Evolutionary conservation across 208 protist species (phyloP).

Genomic region (Leishmania arabica): DNA sequence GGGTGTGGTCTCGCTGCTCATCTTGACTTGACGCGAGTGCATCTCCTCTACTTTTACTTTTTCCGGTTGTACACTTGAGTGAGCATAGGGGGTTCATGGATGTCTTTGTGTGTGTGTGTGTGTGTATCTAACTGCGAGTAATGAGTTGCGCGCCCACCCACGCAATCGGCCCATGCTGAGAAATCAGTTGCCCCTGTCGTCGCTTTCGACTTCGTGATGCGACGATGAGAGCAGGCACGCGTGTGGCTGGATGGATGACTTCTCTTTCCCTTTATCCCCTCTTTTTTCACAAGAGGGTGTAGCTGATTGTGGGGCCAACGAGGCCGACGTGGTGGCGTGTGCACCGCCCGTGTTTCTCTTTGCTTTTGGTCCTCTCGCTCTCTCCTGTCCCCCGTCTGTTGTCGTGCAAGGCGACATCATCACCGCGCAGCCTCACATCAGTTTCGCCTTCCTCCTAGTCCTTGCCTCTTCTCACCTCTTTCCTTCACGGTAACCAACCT

Average conservation of each 20-base stretch:
- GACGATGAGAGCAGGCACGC: not conserved
- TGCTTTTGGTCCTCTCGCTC: conserved; percentile 2
- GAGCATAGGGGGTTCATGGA: not conserved
- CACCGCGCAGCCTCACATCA: not conserved
- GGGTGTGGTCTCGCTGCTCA: not conserved
- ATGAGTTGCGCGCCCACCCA: not conserved
- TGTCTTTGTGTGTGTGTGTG: not conserved
- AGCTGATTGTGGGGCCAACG: not conserved
- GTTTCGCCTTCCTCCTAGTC: too few relatives aligned
- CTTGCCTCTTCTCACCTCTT: not conserved
- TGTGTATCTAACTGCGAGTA: conserved; percentile 1
- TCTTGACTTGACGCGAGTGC: not conserved
- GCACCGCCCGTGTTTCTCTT: not conserved
- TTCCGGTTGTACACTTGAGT: not conserved
- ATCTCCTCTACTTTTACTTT: not conserved
- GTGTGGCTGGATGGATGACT: not conserved
- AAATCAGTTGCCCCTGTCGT: not conserved
- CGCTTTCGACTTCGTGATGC: not conserved
- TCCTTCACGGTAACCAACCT: not conserved
- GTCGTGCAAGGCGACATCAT: not conserved
- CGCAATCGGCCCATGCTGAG: not conserved
- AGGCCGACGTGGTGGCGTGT: not conserved
- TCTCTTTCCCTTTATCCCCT: not conserved
- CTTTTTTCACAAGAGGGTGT: not conserved
- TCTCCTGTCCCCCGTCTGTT: not conserved